phyloP scores from a whole-genome alignment of 2,329 filamentous ascomycete species.

The Trichoderma atroviride region DNA sequence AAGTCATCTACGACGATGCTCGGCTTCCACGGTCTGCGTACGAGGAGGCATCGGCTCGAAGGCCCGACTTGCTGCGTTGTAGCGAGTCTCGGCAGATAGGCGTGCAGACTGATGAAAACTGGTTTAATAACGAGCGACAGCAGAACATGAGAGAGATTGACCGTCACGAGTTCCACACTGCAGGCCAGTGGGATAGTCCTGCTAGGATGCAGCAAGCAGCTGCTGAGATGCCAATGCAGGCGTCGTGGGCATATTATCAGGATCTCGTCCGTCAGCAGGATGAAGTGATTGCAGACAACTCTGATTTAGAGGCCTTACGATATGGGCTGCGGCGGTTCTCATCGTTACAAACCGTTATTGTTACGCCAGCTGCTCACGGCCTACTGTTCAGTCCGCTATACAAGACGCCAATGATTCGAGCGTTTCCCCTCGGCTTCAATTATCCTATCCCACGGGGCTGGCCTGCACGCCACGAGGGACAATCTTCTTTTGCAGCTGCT shows the following conservation, averaged over 20 bases:
- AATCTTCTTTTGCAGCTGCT: not conserved
- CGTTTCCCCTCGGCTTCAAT: conserved; percentile 44
- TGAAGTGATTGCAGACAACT: conserved; percentile 33
- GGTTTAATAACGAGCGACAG: not conserved
- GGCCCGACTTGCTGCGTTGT: not conserved
- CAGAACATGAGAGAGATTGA: not conserved
- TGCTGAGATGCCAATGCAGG: not conserved
- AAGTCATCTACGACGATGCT: conserved; percentile 13
- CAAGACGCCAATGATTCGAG: conserved; percentile 47
- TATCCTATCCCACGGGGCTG: conserved; percentile 40
- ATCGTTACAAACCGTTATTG: conserved; percentile 39
- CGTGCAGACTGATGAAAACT: not conserved
- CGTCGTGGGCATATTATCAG: conserved; percentile 38
- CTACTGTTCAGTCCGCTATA: conserved; percentile 42
- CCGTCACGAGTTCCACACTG: not conserved
- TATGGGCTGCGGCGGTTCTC: conserved; percentile 41
- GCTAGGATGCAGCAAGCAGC: not conserved
- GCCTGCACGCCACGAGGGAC: conserved; percentile 25
- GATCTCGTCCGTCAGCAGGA: conserved; percentile 40
- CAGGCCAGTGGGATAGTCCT: not conserved
- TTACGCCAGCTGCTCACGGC: conserved; percentile 47
- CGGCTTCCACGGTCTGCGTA: not conserved
- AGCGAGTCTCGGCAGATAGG: not conserved
- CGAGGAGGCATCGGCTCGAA: not conserved
- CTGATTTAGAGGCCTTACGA: conserved; percentile 39